Percentiles rank a stretch among this genome's conserved stretches.
These are phyloP conservation scores for Vigna angularis DNA, from an alignment of 306 rosid species.

Conservation along the genomic window DNA sequence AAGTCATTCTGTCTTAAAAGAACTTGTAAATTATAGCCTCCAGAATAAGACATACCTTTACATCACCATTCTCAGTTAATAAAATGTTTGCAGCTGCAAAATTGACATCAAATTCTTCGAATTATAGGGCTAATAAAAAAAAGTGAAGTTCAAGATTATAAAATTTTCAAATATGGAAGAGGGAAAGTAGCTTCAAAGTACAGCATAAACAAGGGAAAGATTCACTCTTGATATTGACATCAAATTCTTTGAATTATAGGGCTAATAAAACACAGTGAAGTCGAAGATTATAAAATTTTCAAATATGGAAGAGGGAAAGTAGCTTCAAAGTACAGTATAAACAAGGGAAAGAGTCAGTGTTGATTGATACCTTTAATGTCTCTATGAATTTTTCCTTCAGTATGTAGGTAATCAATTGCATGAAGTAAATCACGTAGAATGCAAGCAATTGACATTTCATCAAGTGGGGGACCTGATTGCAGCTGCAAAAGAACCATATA, in stretches of 20 bases:
- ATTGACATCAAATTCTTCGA: conserved; percentile 46
- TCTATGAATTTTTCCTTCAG: conserved; percentile 94
- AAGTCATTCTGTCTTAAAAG: conserved; percentile 7
- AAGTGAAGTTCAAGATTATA: conserved; percentile 18
- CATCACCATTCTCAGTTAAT: conserved; percentile 88
- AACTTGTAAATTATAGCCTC: conserved; percentile 21
- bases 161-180: background rate
- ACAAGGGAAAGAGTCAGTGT: background rate
- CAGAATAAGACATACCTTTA: conserved; percentile 65
- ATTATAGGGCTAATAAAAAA: conserved; percentile 39
- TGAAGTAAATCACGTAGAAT: conserved; percentile 91
- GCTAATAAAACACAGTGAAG: background rate
- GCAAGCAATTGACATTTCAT: conserved; percentile 88
- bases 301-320: background rate
- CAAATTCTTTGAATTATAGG: no score
- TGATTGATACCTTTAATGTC: conserved; percentile 79
- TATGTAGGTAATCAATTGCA: conserved; percentile 88
- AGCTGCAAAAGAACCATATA: conserved; percentile 61
- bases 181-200: conserved; percentile 13
- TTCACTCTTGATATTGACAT: conserved; percentile 25
- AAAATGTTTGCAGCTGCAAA: conserved; percentile 97
- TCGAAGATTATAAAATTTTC: conserved; percentile 10
- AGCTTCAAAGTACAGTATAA: conserved; percentile 9
- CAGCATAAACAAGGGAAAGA: background rate
- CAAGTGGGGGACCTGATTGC: conserved; percentile 90